Base-by-base conservation (phyloP, 257 asterid genomes). In the Nicotiana otophora region DNA sequence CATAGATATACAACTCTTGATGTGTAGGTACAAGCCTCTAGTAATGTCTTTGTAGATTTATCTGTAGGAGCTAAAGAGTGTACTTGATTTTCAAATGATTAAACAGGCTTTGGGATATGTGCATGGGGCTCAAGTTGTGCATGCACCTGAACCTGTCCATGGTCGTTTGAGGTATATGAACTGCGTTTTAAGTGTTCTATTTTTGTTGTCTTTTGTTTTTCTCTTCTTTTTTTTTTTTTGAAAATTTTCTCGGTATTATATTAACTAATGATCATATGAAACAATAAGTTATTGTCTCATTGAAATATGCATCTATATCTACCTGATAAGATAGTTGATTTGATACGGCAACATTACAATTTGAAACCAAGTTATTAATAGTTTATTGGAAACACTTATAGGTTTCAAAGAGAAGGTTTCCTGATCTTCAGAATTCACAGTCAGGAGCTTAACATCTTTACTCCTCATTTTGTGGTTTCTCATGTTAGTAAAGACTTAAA, bases 41-140 rank as follows among this genome's bases (percentile, higher is more conserved):
- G 62, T 26, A 30, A 51, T 15, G 46, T 74, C 53, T 74, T 48
- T 48, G 42, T 15, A 51, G 26, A 7, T 48, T 48, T 74, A 48
- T 51, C 62, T 23, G 15, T 12, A 74, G 63, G 26, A 74, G 17
- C 80, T 48, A 51, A 48, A 26, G 80, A 26, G 80, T 26, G 62
- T 51, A 74, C 63, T 15, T 74, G 63, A 84, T 74, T 14, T 46
- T 46, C 16, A 48, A 61, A 42, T 81, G 64, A 63, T 68, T 61
- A 20, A 82, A 53, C 91, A 96, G 99, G 98, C 99, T 83, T 90
- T 96, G 81, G 99, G 98, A 66, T 92, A 90, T 61, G 99, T 85
- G 36, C 98, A 96, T 85, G 99, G 98, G 84, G 99, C 98, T 90
- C 90, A 85, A 85, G 92, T 96, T 53, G 88, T 93, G 82, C 96